Evolutionary conservation across 129 eudicot species (phyloP).

Genomic region (Sambucus nigra): DNA sequence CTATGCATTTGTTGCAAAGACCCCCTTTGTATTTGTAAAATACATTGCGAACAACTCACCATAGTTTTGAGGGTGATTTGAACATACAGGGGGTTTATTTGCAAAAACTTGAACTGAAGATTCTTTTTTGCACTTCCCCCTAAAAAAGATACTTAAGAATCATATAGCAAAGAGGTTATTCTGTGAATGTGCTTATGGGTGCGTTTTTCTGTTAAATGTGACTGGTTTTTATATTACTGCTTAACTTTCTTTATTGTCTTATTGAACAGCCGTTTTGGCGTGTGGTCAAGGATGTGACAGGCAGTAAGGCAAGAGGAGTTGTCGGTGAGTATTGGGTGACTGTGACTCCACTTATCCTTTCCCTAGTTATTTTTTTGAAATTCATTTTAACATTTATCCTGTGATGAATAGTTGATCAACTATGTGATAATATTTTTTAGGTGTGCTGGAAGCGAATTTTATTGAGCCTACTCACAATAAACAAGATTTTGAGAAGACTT

Average conservation of each 20-base stretch:
- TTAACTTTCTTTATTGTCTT: not conserved
- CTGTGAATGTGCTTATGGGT: too few species aligned
- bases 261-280: conserved; percentile 33
- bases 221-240: not conserved
- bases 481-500: conserved; percentile 66
- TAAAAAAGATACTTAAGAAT: too few species aligned
- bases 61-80: too few species aligned
- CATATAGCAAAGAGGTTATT: too few species aligned
- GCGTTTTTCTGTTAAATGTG: not conserved
- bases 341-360: not conserved
- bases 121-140: too few species aligned
- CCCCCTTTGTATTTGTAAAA: too few species aligned
- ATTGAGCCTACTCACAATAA: conserved; percentile 55
- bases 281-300: conserved; percentile 6
- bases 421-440: conserved; percentile 14
- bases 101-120: too few species aligned
- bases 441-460: conserved; percentile 56
- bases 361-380: not conserved
- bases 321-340: conserved; percentile 25
- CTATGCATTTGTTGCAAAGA: too few species aligned
- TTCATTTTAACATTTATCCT: not conserved
- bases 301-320: conserved; percentile 27
- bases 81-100: too few species aligned
- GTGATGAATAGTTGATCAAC: not conserved
- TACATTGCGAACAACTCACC: too few species aligned